Evolutionary conservation across 768 basidiomycete species (phyloP).

Genomic region (Rhodotorula diobovata): DNA sequence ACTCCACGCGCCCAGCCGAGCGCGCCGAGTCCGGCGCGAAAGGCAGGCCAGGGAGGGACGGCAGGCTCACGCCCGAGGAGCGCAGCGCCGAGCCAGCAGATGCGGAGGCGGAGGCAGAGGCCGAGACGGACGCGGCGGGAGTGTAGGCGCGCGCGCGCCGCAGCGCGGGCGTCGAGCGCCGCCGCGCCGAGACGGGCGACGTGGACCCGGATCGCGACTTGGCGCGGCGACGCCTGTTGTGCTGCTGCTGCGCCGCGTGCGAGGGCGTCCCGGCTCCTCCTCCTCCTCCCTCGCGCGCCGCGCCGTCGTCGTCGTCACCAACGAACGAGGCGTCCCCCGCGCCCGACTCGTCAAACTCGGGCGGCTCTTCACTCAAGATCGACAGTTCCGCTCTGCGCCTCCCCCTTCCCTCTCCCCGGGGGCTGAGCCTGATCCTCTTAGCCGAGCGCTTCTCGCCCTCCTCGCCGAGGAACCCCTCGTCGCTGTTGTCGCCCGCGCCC

Average conservation of each 20-base stretch:
- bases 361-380: background rate
- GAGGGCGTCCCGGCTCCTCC: too few species aligned
- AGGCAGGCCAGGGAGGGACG: background rate
- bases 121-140: background rate
- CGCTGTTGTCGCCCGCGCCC: slow-evolving; percentile 4
- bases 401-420: slow-evolving; percentile 42
- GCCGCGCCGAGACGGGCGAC: background rate
- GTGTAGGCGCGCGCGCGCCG: background rate
- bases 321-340: too few species aligned
- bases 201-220: too few species aligned
- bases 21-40: background rate
- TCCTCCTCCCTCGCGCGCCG: too few species aligned
- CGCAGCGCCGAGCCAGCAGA: background rate
- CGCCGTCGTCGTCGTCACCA: background rate
- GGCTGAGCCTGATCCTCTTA: slow-evolving; percentile 75
- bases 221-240: too few species aligned
- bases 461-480: slow-evolving; percentile 31
- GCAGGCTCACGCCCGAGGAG: background rate
- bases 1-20: too few species aligned
- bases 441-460: slow-evolving; percentile 54
- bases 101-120: too few species aligned
- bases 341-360: background rate
- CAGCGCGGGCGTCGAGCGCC: background rate
- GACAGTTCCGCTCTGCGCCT: background rate
- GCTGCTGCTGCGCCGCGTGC: too few species aligned